phyloP scores from a whole-genome alignment of 2,329 filamentous ascomycete genomes.

The Chlorencoelia australis region DNA sequence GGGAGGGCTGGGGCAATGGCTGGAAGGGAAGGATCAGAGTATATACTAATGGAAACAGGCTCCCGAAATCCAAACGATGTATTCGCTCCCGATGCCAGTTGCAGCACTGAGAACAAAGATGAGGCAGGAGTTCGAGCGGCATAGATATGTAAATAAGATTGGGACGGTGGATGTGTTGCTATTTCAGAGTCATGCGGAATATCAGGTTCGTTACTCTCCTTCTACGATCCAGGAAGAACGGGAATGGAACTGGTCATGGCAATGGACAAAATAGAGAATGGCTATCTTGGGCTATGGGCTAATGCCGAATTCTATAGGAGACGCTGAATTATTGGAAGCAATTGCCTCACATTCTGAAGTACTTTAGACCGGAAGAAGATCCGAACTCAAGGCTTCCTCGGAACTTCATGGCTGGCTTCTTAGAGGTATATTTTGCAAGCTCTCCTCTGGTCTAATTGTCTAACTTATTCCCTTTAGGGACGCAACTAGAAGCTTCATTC shows the following conservation, averaged over 20 bases:
- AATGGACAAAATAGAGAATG: too few relatives aligned
- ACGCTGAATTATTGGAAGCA: constrained; percentile 99
- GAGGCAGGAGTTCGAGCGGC: constrained; percentile 91
- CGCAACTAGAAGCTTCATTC: constrained; percentile 22
- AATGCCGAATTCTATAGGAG: constrained; percentile 52
- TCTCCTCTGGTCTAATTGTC: constrained; percentile 75
- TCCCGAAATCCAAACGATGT: constrained; percentile 95
- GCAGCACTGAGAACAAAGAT: constrained; percentile 85
- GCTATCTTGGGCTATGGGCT: too few relatives aligned
- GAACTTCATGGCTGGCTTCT: constrained; percentile 88
- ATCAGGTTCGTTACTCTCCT: constrained; percentile 55
- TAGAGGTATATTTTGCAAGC: constrained; percentile 57
- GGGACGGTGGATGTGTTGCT: constrained; percentile 81
- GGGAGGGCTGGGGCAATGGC: background rate
- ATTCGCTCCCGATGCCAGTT: constrained; percentile 82
- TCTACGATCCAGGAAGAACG: background rate
- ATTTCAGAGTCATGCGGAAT: constrained; percentile 86
- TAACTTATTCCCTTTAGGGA: constrained; percentile 20
- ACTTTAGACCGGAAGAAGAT: constrained; percentile 84
- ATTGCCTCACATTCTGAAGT: constrained; percentile 88
- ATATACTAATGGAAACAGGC: constrained; percentile 45
- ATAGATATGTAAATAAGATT: constrained; percentile 87
- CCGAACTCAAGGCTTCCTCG: constrained; percentile 66
- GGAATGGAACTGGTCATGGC: background rate
- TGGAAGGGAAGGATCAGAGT: background rate